Conservation (phyloP, 768 basidiomycete genomes). For the Mycena indigotica region DNA sequence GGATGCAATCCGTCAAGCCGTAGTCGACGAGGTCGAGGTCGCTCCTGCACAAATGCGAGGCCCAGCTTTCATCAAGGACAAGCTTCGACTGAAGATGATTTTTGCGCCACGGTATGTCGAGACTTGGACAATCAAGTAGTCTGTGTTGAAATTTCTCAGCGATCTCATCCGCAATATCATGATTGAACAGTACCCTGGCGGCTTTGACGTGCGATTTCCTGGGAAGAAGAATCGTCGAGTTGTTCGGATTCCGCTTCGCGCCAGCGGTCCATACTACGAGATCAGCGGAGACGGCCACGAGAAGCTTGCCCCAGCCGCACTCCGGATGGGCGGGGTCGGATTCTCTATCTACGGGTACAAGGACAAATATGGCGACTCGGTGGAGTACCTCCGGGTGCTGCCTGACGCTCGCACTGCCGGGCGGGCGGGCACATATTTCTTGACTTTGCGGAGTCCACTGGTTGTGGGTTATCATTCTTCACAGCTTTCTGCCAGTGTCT, state of each 20-base stretch:
- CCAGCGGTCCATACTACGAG: neutral
- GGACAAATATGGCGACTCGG: conserved; percentile 7
- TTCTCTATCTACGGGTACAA: conserved; percentile 14
- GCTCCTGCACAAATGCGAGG: neutral
- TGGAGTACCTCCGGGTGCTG: conserved; percentile 4
- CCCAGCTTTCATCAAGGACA: neutral
- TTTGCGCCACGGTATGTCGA: neutral
- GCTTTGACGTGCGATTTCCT: conserved; percentile 2
- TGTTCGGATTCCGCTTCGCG: neutral
- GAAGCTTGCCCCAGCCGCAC: neutral
- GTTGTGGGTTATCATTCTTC: neutral
- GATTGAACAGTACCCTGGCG: neutral
- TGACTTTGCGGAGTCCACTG: conserved; percentile 4
- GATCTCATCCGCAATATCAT: conserved; percentile 8
- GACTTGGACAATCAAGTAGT: neutral
- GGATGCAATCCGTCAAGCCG: neutral
- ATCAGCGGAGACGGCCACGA: neutral
- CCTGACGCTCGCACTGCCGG: conserved; percentile 2
- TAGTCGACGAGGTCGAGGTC: neutral
- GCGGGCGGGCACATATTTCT: conserved; percentile 7
- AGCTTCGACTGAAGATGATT: neutral
- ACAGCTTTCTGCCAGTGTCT: neutral
- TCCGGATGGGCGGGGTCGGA: conserved; percentile 5
- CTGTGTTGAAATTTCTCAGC: neutral
- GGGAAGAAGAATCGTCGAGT: neutral